Percentiles rank a stretch among this genome's conserved stretches.
Conservation (phyloP, 306 rosid genomes). For the Quercus rubra region DNA sequence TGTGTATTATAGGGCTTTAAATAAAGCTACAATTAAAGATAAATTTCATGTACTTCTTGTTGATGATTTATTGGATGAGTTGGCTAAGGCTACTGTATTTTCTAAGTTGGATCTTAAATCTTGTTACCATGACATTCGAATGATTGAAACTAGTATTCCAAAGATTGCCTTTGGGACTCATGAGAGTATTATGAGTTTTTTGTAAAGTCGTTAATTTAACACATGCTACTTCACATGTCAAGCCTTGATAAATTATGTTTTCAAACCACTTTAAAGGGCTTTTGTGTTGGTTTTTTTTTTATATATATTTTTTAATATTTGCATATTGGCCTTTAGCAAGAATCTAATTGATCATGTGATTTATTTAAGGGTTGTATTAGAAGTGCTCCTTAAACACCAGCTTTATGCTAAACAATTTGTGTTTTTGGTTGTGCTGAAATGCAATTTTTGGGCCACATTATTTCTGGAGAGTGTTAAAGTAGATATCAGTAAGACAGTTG, state of each 20-base stretch:
- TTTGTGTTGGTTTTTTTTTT: too few relatives aligned
- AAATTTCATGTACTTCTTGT: not conserved
- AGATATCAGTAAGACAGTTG: accelerated
- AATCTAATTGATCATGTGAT: not conserved
- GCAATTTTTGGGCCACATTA: not conserved
- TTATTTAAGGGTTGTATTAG: not conserved
- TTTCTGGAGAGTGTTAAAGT: too few relatives aligned
- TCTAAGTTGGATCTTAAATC: not conserved
- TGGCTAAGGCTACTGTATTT: not conserved
- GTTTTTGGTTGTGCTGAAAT: not conserved
- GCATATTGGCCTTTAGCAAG: not conserved
- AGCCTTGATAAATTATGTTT: not conserved
- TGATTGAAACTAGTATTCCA: too few relatives aligned
- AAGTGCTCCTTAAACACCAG: too few relatives aligned
- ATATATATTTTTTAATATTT: too few relatives aligned
- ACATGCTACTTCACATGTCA: not conserved
- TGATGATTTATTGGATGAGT: not conserved
- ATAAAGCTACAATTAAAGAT: not conserved
- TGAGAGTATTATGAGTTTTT: too few relatives aligned
- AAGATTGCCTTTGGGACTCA: too few relatives aligned
- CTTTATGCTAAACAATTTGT: not conserved
- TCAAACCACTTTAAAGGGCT: not conserved
- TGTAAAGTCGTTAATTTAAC: too few relatives aligned
- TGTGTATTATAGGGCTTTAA: not conserved
- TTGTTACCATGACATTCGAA: too few relatives aligned